Percentiles rank a stretch among this genome's conserved stretches.
phyloP scores from a whole-genome alignment of 148 eudicot genomes.

The Amaranthus palmeri region DNA sequence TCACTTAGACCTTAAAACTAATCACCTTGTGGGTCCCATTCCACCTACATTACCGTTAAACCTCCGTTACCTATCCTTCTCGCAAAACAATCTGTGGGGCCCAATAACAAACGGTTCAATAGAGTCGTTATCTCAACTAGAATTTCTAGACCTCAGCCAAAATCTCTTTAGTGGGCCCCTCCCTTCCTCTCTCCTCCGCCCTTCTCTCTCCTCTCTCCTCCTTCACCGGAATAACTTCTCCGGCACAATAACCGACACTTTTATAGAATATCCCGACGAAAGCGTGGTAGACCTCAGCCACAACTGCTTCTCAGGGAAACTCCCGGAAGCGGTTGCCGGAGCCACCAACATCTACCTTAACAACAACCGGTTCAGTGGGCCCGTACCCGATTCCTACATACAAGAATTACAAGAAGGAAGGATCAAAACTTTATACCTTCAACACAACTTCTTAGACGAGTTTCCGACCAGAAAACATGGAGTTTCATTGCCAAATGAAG shows the following conservation, averaged over 20 bases:
- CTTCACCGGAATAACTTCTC: slow-evolving; percentile 55
- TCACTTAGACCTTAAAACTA: slow-evolving; percentile 47
- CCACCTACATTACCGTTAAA: slow-evolving; percentile 38
- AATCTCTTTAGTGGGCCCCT: slow-evolving; percentile 61
- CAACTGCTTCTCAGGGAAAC: slow-evolving; percentile 35
- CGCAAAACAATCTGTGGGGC: slow-evolving; percentile 56
- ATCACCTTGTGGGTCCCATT: slow-evolving; percentile 35
- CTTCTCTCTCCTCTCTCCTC: slow-evolving; percentile 36
- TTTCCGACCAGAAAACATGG: slow-evolving; percentile 26
- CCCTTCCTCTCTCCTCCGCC: slow-evolving; percentile 39
- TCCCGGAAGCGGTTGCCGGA: slow-evolving; percentile 21
- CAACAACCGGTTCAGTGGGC: slow-evolving; percentile 50
- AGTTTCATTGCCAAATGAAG: slow-evolving; percentile 30
- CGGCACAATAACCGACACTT: slow-evolving; percentile 20
- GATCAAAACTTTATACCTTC: slow-evolving; percentile 47
- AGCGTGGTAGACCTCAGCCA: slow-evolving; percentile 55
- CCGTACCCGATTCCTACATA: slow-evolving; percentile 39
- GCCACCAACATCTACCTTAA: slow-evolving; percentile 49
- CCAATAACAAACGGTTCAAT: slow-evolving; percentile 32
- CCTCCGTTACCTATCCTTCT: slow-evolving; percentile 55
- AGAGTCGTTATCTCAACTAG: slow-evolving; percentile 36
- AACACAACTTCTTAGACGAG: slow-evolving; percentile 49
- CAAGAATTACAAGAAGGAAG: slow-evolving; percentile 29
- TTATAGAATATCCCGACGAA: slow-evolving; percentile 22
- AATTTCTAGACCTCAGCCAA: slow-evolving; percentile 58